Conservation (phyloP, 2,329 filamentous ascomycete species). For the Ophiostoma quercus region DNA sequence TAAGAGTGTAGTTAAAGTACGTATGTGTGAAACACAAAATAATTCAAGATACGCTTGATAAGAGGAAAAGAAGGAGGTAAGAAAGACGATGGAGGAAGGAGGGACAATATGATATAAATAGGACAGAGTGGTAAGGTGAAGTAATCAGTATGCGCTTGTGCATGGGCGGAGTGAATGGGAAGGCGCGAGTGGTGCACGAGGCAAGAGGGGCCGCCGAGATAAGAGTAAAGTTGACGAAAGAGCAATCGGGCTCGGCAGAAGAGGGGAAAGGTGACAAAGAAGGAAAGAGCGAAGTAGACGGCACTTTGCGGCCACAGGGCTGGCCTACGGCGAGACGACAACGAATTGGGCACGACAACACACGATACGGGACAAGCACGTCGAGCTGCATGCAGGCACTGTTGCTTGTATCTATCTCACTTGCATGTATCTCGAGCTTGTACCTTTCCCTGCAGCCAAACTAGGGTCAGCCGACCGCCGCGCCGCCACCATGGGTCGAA, state of each 20-base stretch:
- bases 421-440: neutral
- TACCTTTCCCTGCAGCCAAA: neutral
- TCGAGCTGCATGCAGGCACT: neutral
- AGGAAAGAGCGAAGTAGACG: neutral
- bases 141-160: neutral
- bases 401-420: neutral
- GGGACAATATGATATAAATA: neutral
- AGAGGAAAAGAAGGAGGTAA: neutral
- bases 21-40: neutral
- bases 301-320: neutral
- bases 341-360: constrained; percentile 1
- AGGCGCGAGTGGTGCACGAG: constrained; percentile 4
- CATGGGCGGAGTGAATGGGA: neutral
- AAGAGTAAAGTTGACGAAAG: constrained; percentile 10
- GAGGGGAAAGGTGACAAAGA: constrained; percentile 14
- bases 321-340: neutral
- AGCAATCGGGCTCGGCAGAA: constrained; percentile 4
- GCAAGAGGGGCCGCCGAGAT: constrained; percentile 12
- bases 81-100: neutral
- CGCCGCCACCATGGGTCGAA: neutral
- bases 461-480: neutral
- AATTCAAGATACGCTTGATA: constrained; percentile 8
- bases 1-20: neutral
- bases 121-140: neutral
- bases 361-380: neutral